Conservation (phyloP, 305 asterid species). For the Fraxinus velutina region DNA sequence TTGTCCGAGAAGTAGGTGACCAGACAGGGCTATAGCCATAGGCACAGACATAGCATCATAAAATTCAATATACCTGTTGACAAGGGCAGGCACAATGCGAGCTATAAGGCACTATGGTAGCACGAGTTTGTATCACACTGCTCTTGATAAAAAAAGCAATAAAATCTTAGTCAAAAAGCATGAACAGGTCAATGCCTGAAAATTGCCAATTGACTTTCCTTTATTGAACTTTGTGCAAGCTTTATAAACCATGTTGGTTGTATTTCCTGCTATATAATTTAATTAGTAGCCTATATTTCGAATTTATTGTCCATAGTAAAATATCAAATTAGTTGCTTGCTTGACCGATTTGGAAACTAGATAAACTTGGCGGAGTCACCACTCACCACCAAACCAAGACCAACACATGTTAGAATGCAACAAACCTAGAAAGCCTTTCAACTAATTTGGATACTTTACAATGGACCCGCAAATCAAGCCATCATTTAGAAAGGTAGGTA, state of each 20-base stretch:
- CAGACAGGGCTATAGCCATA: slow-evolving; percentile 91
- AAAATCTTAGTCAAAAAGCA: background rate
- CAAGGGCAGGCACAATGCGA: background rate
- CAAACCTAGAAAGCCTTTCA: background rate
- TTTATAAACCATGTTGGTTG: background rate
- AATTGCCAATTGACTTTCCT: background rate
- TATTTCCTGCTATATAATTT: background rate
- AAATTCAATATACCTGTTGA: slow-evolving; percentile 85
- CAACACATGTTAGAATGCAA: background rate
- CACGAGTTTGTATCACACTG: background rate
- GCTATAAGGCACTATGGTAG: background rate
- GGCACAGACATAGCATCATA: slow-evolving; percentile 96
- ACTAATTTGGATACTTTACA: too few relatives aligned
- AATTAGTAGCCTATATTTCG: background rate
- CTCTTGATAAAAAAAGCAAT: background rate
- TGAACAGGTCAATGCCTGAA: background rate
- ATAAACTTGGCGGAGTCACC: background rate
- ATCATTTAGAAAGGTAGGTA: background rate
- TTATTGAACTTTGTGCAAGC: background rate
- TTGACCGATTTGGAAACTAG: background rate
- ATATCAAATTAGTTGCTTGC: background rate
- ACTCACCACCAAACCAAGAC: background rate
- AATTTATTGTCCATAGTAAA: background rate
- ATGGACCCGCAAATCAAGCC: background rate
- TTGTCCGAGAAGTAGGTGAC: slow-evolving; percentile 87